phyloP scores from a whole-genome alignment of 208 protist genomes.

The Wallacemonas rigidus region DNA sequence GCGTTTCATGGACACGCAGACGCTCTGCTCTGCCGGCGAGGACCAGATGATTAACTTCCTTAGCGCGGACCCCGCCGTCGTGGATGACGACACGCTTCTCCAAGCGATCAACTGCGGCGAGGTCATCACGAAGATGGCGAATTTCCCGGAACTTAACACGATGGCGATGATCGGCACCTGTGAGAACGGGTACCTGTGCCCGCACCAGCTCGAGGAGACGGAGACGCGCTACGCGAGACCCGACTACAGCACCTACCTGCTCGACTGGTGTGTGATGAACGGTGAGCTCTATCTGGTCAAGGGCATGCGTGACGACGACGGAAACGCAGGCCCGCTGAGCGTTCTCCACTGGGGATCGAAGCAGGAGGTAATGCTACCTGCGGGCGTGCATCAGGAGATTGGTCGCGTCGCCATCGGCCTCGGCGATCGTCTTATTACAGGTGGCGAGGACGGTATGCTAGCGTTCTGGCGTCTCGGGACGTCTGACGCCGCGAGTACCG shows the following conservation, averaged over 20 bases:
- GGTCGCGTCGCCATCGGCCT: constrained; percentile 70
- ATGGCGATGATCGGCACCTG: constrained; percentile 74
- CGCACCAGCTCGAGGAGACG: constrained; percentile 53
- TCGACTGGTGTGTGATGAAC: constrained; percentile 68
- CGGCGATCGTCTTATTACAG: constrained; percentile 74
- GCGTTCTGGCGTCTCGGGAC: constrained; percentile 57
- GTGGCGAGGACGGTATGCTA: constrained; percentile 78
- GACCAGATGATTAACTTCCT: constrained; percentile 91
- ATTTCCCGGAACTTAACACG: constrained; percentile 40
- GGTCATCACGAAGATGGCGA: constrained; percentile 75
- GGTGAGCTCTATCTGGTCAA: constrained; percentile 49
- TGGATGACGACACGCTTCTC: constrained; percentile 79
- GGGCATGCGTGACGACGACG: constrained; percentile 74
- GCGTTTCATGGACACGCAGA: constrained; percentile 59
- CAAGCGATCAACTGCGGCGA: constrained; percentile 74
- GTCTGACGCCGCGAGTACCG: background rate
- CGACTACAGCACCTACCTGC: constrained; percentile 68
- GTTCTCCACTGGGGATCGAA: constrained; percentile 49
- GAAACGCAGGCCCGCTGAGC: constrained; percentile 61
- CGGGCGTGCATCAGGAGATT: constrained; percentile 60
- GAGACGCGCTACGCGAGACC: constrained; percentile 51
- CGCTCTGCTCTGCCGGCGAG: constrained; percentile 80
- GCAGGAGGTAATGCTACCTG: constrained; percentile 24
- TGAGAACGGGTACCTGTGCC: constrained; percentile 83
- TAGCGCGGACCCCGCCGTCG: constrained; percentile 32